Percentiles rank a stretch among this genome's conserved stretches.
Conservation (phyloP, 2,329 filamentous ascomycete genomes). For the Fusarium transvaalense region DNA sequence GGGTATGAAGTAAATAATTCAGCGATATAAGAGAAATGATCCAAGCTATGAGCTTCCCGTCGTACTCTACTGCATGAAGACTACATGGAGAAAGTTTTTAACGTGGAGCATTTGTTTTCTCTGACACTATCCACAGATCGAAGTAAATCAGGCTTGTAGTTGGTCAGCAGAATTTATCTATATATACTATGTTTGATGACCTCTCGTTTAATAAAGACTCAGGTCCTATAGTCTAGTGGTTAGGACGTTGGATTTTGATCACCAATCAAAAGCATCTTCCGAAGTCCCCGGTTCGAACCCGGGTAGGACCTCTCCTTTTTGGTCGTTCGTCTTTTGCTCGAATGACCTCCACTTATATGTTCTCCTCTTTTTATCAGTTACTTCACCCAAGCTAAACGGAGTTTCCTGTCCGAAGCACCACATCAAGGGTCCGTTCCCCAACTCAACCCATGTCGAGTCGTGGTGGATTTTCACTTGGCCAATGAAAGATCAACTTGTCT, state of each 20-base stretch:
- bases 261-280: slow-evolving; percentile 12
- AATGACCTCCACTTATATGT: background rate
- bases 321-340: background rate
- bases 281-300: slow-evolving; percentile 34
- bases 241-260: slow-evolving; percentile 35
- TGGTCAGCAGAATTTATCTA: too few relatives aligned
- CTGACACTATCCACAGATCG: too few relatives aligned
- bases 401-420: background rate
- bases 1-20: too few relatives aligned
- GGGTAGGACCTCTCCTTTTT: slow-evolving; percentile 31
- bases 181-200: too few relatives aligned
- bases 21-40: too few relatives aligned
- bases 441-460: background rate
- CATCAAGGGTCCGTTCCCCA: background rate
- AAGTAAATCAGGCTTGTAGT: too few relatives aligned
- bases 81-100: too few relatives aligned
- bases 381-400: background rate
- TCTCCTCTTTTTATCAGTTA: background rate
- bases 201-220: background rate
- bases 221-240: slow-evolving; percentile 36
- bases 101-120: too few relatives aligned
- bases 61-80: too few relatives aligned
- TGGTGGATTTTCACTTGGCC: background rate
- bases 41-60: too few relatives aligned
- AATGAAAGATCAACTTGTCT: background rate